Percentiles rank a stretch among this genome's conserved stretches.
These are phyloP conservation scores for Suillus hirtellus DNA, from an alignment of 768 basidiomycete genomes.

Conservation along the genomic window DNA sequence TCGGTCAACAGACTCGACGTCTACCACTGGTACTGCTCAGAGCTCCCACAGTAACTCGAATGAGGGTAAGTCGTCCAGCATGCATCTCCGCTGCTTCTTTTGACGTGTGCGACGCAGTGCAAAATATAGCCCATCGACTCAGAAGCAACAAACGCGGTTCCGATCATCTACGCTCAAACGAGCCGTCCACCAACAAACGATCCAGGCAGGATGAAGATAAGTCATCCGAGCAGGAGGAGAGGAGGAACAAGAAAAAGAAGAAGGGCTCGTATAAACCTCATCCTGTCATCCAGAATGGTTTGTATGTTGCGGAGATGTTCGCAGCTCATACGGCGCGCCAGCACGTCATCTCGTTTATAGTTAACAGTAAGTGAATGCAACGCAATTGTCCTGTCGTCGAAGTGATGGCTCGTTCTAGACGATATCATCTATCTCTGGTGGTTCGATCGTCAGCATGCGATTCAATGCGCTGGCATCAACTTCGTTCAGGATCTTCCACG, in stretches of 20 bases:
- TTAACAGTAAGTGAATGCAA: background rate
- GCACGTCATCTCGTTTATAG: background rate
- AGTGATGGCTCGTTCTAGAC: background rate
- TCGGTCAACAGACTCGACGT: background rate
- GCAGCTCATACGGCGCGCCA: background rate
- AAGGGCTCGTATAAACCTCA: background rate
- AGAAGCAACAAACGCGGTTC: background rate
- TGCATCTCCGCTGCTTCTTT: background rate
- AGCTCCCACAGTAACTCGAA: background rate
- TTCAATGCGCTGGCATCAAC: constrained; percentile 9
- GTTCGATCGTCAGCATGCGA: constrained; percentile 3
- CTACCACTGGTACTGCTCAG: background rate
- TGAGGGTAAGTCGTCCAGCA: background rate
- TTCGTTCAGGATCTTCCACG: constrained; percentile 8
- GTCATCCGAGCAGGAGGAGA: constrained; percentile 9
- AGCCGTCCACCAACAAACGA: background rate
- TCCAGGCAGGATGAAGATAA: background rate
- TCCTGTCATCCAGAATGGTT: background rate
- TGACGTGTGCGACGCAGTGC: background rate
- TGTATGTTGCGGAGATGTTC: constrained; percentile 2
- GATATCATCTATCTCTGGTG: constrained; percentile 2
- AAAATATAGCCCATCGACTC: background rate
- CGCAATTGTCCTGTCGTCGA: background rate
- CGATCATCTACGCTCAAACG: background rate
- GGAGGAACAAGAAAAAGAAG: background rate